Evolutionary conservation across 345 rosid species (phyloP).

Genomic region (Psidium guajava): DNA sequence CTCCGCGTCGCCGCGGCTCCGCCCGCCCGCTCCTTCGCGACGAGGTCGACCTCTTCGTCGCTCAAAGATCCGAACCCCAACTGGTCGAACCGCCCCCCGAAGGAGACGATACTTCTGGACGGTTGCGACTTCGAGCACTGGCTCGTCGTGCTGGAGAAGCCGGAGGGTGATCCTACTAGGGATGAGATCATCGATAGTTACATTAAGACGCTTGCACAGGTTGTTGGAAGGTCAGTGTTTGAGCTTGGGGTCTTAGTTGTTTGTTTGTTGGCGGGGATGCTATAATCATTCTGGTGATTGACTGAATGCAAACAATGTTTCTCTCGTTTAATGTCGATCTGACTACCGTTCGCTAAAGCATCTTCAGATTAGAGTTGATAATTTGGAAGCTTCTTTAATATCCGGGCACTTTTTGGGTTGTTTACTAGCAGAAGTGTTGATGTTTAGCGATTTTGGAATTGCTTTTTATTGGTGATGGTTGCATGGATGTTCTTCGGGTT

Average conservation of each 20-base stretch:
- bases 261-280: constrained; percentile 28
- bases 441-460: neutral
- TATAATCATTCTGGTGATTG: constrained; percentile 86
- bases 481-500: neutral
- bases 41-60: constrained; percentile 46
- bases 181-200: constrained; percentile 79
- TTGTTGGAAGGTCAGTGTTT: constrained; percentile 59
- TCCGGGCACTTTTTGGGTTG: constrained; percentile 13
- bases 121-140: constrained; percentile 95
- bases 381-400: constrained; percentile 15
- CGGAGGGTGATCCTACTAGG: constrained; percentile 54
- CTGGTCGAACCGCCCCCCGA: constrained; percentile 88
- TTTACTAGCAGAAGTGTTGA: constrained; percentile 1
- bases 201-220: constrained; percentile 56
- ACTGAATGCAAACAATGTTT: constrained; percentile 61
- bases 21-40: constrained; percentile 21
- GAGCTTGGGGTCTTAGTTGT: neutral
- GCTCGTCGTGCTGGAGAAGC: constrained; percentile 79
- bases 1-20: constrained; percentile 3
- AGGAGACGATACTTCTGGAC: constrained; percentile 85
- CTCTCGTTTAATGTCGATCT: constrained; percentile 71
- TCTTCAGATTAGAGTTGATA: constrained; percentile 40
- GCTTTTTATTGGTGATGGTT: neutral
- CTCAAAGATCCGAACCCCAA: constrained; percentile 68
- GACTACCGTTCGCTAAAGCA: constrained; percentile 39